Conservation (phyloP, 2,329 filamentous ascomycete species). For the Fusarium metavorans region DNA sequence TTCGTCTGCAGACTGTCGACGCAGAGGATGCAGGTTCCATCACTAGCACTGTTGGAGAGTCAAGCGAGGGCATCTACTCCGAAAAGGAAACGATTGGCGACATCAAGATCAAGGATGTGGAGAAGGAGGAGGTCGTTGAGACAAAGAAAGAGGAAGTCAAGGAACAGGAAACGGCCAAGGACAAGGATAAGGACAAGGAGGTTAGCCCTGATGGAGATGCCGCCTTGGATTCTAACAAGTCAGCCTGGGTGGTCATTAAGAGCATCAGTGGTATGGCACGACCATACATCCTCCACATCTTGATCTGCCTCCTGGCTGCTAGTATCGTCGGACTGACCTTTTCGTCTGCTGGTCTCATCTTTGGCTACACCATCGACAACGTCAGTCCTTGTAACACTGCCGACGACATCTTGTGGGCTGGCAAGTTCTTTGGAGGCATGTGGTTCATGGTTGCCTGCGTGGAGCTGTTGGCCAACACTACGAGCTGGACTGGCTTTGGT, state of each 20-base stretch:
- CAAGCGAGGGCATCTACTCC: slow-evolving; percentile 57
- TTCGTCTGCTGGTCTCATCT: slow-evolving; percentile 65
- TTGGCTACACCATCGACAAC: slow-evolving; percentile 55
- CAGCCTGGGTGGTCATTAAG: slow-evolving; percentile 54
- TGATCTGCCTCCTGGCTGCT: slow-evolving; percentile 56
- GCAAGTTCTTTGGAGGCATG: slow-evolving; percentile 66
- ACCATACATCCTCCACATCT: slow-evolving; percentile 53
- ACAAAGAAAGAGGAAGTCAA: slow-evolving; percentile 45
- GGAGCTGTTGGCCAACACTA: slow-evolving; percentile 65
- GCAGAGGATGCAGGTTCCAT: slow-evolving; percentile 47
- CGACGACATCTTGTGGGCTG: slow-evolving; percentile 51
- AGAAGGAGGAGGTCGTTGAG: slow-evolving; percentile 57
- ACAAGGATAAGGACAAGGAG: slow-evolving; percentile 45
- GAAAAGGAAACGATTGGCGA: slow-evolving; percentile 55
- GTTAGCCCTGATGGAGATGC: slow-evolving; percentile 48
- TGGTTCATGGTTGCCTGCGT: slow-evolving; percentile 65
- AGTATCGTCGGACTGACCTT: slow-evolving; percentile 68
- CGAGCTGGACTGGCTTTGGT: slow-evolving; percentile 65
- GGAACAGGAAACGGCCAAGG: slow-evolving; percentile 47
- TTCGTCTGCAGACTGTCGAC: slow-evolving; percentile 57
- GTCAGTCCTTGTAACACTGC: slow-evolving; percentile 61
- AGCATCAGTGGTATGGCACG: slow-evolving; percentile 53
- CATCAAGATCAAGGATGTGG: slow-evolving; percentile 45
- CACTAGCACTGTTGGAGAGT: slow-evolving; percentile 47
- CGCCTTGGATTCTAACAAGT: slow-evolving; percentile 55